These are phyloP conservation scores for Mycena amicta DNA, from an alignment of 768 basidiomycete species.

Conservation along the genomic window DNA sequence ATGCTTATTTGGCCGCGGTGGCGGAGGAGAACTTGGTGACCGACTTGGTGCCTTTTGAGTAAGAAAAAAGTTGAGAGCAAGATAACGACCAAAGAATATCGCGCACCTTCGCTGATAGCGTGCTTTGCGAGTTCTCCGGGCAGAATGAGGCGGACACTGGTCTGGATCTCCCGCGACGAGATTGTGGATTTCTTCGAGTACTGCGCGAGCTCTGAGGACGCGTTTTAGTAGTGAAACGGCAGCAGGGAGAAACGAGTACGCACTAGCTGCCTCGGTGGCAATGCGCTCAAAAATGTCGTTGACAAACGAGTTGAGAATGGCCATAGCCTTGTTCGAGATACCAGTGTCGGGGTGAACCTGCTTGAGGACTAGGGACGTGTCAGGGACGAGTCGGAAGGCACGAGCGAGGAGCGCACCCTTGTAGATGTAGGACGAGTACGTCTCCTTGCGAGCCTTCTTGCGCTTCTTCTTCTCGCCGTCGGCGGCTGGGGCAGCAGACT, in stretches of 20 bases:
- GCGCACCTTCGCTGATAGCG: conserved; percentile 79
- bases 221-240: conserved; percentile 1
- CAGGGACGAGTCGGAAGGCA: neutral
- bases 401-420: conserved; percentile 17
- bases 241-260: conserved; percentile 29
- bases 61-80: neutral
- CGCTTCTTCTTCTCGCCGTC: conserved; percentile 81
- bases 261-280: conserved; percentile 87
- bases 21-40: conserved; percentile 67
- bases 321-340: conserved; percentile 99
- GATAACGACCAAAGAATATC: neutral
- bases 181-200: conserved; percentile 99
- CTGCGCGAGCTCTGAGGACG: conserved; percentile 79
- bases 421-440: conserved; percentile 82
- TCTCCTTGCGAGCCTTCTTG: conserved; percentile 79
- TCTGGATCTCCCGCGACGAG: conserved; percentile 98
- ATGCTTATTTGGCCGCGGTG: conserved; percentile 30
- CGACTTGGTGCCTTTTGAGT: conserved; percentile 18
- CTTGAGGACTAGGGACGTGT: conserved; percentile 68
- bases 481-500: conserved; percentile 43
- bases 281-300: conserved; percentile 97
- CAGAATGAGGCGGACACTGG: conserved; percentile 93
- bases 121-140: conserved; percentile 96
- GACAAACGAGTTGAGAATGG: conserved; percentile 94
- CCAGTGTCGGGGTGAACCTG: conserved; percentile 99